A percentile compares a stretch with the other conserved stretches of the same genome.
Evolutionary conservation across 208 protist species (phyloP).

Genomic region (Porcisia deanei): DNA sequence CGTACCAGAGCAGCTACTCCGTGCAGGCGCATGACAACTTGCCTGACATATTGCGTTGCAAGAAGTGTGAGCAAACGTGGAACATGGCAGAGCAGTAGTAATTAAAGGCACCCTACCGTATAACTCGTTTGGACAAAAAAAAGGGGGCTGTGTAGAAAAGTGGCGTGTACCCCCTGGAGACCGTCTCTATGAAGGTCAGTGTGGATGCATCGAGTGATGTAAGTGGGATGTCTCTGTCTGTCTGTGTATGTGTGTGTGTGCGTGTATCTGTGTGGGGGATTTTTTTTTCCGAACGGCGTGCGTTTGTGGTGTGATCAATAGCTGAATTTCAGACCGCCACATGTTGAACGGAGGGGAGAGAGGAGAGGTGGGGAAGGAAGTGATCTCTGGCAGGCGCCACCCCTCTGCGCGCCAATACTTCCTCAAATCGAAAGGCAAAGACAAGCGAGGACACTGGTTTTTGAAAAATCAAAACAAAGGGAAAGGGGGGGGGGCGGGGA

Average conservation of each 20-base stretch:
- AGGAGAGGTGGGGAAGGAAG: background rate
- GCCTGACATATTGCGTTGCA: constrained; percentile 63
- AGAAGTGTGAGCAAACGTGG: constrained; percentile 69
- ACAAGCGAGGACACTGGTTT: no score
- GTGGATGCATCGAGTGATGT: background rate
- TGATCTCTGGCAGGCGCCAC: no score
- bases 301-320: background rate
- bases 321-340: background rate
- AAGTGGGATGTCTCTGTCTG: background rate
- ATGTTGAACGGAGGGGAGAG: background rate
- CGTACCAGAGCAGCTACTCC: constrained; percentile 62
- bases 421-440: no score
- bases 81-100: constrained; percentile 55
- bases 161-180: no score
- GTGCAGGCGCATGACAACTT: constrained; percentile 81
- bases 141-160: background rate
- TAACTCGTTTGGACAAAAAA: background rate
- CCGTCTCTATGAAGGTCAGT: background rate
- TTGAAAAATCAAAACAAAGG: background rate
- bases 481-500: background rate
- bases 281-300: background rate
- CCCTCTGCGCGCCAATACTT: no score
- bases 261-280: no score
- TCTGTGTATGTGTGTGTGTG: background rate
- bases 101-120: background rate